Evolutionary conservation across 768 basidiomycete species (phyloP), one percentile per base, ranked within the genome.

Genomic region (Termitomyces sp.): DNA sequence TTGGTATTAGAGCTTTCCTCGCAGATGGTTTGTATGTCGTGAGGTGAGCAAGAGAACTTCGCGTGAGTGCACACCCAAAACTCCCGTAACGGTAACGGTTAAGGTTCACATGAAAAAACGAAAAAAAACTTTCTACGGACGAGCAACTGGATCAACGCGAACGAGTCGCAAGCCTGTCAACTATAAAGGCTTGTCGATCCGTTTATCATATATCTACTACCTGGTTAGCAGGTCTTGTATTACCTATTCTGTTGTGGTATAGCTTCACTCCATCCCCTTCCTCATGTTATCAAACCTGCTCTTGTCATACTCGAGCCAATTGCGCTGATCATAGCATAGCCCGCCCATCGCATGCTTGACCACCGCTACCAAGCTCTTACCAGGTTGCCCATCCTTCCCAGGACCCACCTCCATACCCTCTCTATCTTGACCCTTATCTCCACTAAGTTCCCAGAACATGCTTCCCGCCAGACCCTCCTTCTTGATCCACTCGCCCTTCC

Each of bases 381-480:
- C 85, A 30, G 83, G 80, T 60, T 87, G 82, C 3, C 77, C 75
- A 26, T 87, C 87, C 69, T 93, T 93, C 2, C 90, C 90, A 1
- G 71, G 76, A 2, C 89, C 88, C 8, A 71, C 70, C 59, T 92
- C 89, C 82, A 91, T 85, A 14, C 82, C 88, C 38, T 87, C 82
- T 50, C 88, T 79, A 30, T 68, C 62, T 5, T 72, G 71, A 1
- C 82, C 82, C 67, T 93, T 92, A 71, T 98, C 96, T 2, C 91
- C 93, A 61, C 87, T 88, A 41, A 96, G 75, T 68, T 95, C 92
- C 92, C 91, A 93, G 62, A 87, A 87, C 97, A 99, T 99, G 53
- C 88, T 89, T 0, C 97, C 97, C 6, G 90, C 91, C 4, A 98
- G 72, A 0, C 82, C 81, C 65, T 87, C 81, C 35, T 80, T 77